These are phyloP conservation scores for Anthracocystis setariae DNA, from an alignment of 1,284 basidiomycete genomes.

Conservation along the genomic window DNA sequence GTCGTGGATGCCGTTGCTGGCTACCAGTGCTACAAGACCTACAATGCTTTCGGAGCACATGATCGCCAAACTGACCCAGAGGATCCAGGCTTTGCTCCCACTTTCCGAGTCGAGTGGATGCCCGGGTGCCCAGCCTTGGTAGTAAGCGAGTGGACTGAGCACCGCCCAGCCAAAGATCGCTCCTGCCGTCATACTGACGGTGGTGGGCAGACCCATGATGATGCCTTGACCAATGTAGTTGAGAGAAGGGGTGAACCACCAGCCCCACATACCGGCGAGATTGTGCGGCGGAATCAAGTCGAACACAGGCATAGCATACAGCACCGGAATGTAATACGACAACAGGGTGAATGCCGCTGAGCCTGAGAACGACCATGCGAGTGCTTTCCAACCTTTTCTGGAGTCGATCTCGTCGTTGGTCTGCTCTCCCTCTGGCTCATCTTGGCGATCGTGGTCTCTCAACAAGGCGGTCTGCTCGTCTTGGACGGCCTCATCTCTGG, in stretches of 20 bases:
- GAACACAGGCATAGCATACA: slow-evolving; percentile 91
- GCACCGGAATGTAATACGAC: slow-evolving; percentile 84
- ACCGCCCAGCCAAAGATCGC: slow-evolving; percentile 96
- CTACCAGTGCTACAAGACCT: slow-evolving; percentile 37
- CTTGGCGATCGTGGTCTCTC: slow-evolving; percentile 4
- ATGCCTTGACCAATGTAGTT: slow-evolving; percentile 77
- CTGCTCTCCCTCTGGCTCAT: slow-evolving; percentile 2
- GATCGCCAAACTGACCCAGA: slow-evolving; percentile 92
- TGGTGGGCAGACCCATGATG: slow-evolving; percentile 97
- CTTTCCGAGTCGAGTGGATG: slow-evolving; percentile 45
- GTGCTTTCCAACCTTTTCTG: slow-evolving; percentile 36
- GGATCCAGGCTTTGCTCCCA: slow-evolving; percentile 66
- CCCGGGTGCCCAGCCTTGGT: slow-evolving; percentile 64
- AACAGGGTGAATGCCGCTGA: slow-evolving; percentile 59
- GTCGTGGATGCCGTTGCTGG: slow-evolving; percentile 34
- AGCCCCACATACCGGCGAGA: slow-evolving; percentile 87
- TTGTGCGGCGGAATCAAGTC: slow-evolving; percentile 74
- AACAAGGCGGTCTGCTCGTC: slow-evolving; percentile 27
- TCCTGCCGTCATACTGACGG: slow-evolving; percentile 90
- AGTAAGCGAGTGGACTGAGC: slow-evolving; percentile 84
- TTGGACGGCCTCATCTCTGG: slow-evolving; percentile 5
- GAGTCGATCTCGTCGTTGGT: slow-evolving; percentile 11
- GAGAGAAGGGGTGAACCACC: slow-evolving; percentile 92
- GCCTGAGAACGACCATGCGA: slow-evolving; percentile 63
- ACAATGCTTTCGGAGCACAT: slow-evolving; percentile 90